These are phyloP conservation scores for Fennellomyces sp. DNA, from an alignment of 371 early-diverging fungal genomes.

Conservation along the genomic window DNA sequence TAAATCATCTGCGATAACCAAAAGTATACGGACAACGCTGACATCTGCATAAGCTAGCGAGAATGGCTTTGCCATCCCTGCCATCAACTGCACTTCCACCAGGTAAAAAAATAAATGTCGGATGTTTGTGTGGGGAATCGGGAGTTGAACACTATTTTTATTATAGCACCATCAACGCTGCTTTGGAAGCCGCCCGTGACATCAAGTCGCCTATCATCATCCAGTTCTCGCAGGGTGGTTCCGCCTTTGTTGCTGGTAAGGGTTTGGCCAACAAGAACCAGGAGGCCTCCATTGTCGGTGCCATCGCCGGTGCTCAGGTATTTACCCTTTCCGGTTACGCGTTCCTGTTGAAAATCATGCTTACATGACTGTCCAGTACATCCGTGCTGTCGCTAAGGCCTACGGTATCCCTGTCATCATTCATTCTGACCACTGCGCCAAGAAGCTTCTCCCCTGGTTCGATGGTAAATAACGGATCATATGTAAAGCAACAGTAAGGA, in stretches of 20 bases:
- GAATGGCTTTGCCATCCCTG: constrained; percentile 89
- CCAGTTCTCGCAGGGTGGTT: constrained; percentile 93
- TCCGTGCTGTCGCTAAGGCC: constrained; percentile 84
- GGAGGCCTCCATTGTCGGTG: constrained; percentile 86
- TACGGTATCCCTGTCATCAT: constrained; percentile 89
- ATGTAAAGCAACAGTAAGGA: not conserved
- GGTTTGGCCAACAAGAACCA: constrained; percentile 88
- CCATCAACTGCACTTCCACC: constrained; percentile 92
- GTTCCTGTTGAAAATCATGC: not conserved
- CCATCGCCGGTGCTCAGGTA: constrained; percentile 87
- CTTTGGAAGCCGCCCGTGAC: constrained; percentile 91
- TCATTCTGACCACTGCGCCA: constrained; percentile 95
- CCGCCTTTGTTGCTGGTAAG: constrained; percentile 91
- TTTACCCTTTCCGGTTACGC: not conserved
- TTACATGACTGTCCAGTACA: constrained; percentile 45
- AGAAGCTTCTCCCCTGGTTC: constrained; percentile 94
- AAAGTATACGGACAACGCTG: not conserved
- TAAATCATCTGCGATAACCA: not conserved
- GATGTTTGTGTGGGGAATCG: no score
- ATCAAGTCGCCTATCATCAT: constrained; percentile 89
- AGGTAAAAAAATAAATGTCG: constrained; percentile 41
- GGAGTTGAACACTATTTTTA: no score
- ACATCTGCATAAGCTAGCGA: constrained; percentile 59
- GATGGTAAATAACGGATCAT: constrained; percentile 56
- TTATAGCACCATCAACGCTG: constrained; percentile 82